These are phyloP conservation scores for Litchi chinensis DNA, from an alignment of 345 rosid genomes.

Conservation along the genomic window DNA sequence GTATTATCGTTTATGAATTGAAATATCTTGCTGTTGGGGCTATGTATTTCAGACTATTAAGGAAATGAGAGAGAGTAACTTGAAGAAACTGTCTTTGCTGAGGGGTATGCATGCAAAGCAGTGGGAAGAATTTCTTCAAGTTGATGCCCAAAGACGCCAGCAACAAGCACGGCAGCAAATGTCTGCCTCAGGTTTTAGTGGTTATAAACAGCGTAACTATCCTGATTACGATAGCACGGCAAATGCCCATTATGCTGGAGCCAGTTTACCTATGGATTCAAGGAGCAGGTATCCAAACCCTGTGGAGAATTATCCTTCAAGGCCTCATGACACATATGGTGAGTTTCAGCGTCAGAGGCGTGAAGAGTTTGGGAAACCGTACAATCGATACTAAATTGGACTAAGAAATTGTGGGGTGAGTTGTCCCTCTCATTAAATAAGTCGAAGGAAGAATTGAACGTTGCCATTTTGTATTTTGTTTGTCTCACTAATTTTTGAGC, in stretches of 20 bases:
- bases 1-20: slow-evolving; percentile 22
- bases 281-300: slow-evolving; percentile 64
- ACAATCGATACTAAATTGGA: slow-evolving; percentile 66
- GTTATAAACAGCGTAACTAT: slow-evolving; percentile 75
- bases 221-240: slow-evolving; percentile 65
- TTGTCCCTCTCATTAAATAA: slow-evolving; percentile 35
- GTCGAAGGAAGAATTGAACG: slow-evolving; percentile 19
- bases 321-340: slow-evolving; percentile 67
- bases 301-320: slow-evolving; percentile 64
- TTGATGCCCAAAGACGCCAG: slow-evolving; percentile 80
- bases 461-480: slow-evolving; percentile 1
- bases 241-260: slow-evolving; percentile 58
- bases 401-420: slow-evolving; percentile 59
- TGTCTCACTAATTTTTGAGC: neutral
- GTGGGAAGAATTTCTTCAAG: slow-evolving; percentile 86
- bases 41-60: slow-evolving; percentile 67
- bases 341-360: slow-evolving; percentile 85
- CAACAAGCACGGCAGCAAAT: slow-evolving; percentile 67
- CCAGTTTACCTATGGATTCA: slow-evolving; percentile 57
- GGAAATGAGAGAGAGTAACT: slow-evolving; percentile 87
- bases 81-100: slow-evolving; percentile 64
- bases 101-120: slow-evolving; percentile 69
- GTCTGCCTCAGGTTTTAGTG: slow-evolving; percentile 57
- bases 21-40: slow-evolving; percentile 42
- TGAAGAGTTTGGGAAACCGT: slow-evolving; percentile 78